A percentile compares a stretch with the other conserved stretches of the same genome.
These are phyloP conservation scores for Leptomonas seymouri DNA, from an alignment of 208 protist species.

Conservation along the genomic window DNA sequence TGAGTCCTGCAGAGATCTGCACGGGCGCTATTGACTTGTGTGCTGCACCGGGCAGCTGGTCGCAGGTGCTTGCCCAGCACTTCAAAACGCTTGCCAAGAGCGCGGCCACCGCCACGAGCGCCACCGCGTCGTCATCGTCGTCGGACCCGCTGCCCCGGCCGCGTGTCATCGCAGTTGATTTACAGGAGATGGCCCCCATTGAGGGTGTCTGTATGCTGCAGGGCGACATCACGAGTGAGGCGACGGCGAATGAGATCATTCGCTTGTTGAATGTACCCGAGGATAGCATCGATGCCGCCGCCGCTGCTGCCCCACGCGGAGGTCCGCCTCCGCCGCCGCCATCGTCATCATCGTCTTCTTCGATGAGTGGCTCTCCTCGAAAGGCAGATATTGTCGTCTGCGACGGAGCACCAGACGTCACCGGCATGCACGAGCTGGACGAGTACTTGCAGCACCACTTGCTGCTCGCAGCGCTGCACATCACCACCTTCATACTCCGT, in stretches of 20 bases:
- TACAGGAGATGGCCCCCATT: slow-evolving; percentile 99
- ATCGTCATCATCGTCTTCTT: not conserved
- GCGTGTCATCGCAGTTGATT: slow-evolving; percentile 95
- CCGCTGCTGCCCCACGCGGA: not conserved
- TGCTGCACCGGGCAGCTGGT: slow-evolving; percentile 97
- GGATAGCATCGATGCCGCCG: too few relatives aligned
- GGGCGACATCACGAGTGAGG: slow-evolving; percentile 91
- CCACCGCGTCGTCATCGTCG: not conserved
- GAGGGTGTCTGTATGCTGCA: slow-evolving; percentile 93
- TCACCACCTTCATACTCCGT: slow-evolving; percentile 96
- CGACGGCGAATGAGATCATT: slow-evolving; percentile 90
- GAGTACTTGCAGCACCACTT: slow-evolving; percentile 99
- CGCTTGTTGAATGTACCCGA: slow-evolving; percentile 82
- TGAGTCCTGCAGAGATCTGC: slow-evolving; percentile 80
- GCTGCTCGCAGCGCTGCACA: slow-evolving; percentile 97
- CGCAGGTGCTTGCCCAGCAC: slow-evolving; percentile 89
- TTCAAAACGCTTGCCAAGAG: slow-evolving; percentile 20
- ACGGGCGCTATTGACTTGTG: slow-evolving; percentile 98
- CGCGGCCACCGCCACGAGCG: not conserved
- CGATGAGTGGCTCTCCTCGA: slow-evolving; percentile 13
- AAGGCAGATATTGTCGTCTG: slow-evolving; percentile 98
- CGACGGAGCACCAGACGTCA: slow-evolving; percentile 99
- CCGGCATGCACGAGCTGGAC: slow-evolving; percentile 99
- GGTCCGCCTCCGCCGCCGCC: not conserved
- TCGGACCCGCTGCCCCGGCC: not conserved